Base-by-base conservation (phyloP, 106 monocot species). In the Narthecium ossifragum region DNA sequence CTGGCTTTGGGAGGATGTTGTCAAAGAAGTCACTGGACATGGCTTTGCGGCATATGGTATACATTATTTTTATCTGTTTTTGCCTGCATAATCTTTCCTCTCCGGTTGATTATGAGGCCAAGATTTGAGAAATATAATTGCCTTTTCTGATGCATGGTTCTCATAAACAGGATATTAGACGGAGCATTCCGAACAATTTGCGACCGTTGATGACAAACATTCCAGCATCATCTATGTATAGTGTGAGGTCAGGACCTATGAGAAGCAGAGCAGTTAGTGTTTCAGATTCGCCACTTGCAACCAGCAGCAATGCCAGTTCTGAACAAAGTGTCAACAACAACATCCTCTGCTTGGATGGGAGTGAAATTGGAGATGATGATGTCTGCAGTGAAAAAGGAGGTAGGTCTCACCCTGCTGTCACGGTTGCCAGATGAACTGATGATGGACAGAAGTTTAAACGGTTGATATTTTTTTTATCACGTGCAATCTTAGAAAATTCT, bases 201-300 rank as follows among this genome's bases (percentile, higher is more conserved):
- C 77, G 85, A 0, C 89, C 89, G 22, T 62, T 78, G 30, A 85
- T 89, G 85, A 75, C 80, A 20, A 89, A 72, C 56, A 72, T 90
- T 36, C 90, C 90, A 21, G 85, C 90, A 63, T 90, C 85, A 29
- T 85, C 90, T 18, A 75, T 90, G 81, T 85, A 85, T 37, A 90
- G 90, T 48, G 85, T 85, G 61, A 69, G 85, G 55, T 81, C 85
- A 15, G 81, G 78, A 11, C 24, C 71, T 17, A 33, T 80, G 15
- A 80, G 73, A 48, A 78, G 66, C 69, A 64, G 75, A 34, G 48
- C 40, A 15, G 47, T 72, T 37, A 73, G 75, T 53, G 61, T 76
- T 34, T 74, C 80, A 0, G 80, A 85, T 50, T 89, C 89, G 49
- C 89, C 89, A 51, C 75, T 89, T 26, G 84, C 80, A 28, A 89